Evolutionary conservation across 2,329 filamentous ascomycete genomes (phyloP).

Genomic region (Neoascochyta sp.): DNA sequence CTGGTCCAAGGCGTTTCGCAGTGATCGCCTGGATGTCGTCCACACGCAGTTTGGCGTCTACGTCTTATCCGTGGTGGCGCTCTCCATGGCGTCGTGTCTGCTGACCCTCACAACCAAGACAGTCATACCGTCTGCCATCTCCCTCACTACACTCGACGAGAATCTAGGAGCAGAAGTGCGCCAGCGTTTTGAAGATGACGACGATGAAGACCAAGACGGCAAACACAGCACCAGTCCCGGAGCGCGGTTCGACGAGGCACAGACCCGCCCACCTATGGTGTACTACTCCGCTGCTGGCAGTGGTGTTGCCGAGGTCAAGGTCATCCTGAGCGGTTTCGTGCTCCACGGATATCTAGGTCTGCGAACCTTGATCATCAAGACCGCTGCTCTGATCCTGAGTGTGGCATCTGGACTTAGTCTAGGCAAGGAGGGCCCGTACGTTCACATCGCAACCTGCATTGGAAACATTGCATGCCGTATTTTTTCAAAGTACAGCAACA

Average conservation of each 20-base stretch:
- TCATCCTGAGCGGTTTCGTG: slow-evolving; percentile 97
- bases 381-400: slow-evolving; percentile 75
- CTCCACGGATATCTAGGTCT: slow-evolving; percentile 91
- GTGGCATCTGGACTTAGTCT: slow-evolving; percentile 90
- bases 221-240: slow-evolving; percentile 43
- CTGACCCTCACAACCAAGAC: slow-evolving; percentile 90
- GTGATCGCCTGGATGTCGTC: slow-evolving; percentile 46
- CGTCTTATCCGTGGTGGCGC: slow-evolving; percentile 63
- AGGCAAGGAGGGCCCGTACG: slow-evolving; percentile 92
- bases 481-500: slow-evolving; percentile 90
- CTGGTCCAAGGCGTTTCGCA: slow-evolving; percentile 59
- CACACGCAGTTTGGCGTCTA: slow-evolving; percentile 78
- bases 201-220: slow-evolving; percentile 42
- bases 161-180: slow-evolving; percentile 67
- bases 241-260: slow-evolving; percentile 38
- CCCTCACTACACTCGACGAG: slow-evolving; percentile 84
- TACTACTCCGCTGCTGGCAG: slow-evolving; percentile 96
- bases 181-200: slow-evolving; percentile 41
- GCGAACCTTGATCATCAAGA: slow-evolving; percentile 82
- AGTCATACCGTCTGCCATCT: slow-evolving; percentile 82
- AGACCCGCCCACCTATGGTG: slow-evolving; percentile 65
- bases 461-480: slow-evolving; percentile 92
- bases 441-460: slow-evolving; percentile 94
- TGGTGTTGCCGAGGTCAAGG: slow-evolving; percentile 93
- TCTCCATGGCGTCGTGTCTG: slow-evolving; percentile 70